phyloP scores from a whole-genome alignment of 2,329 filamentous ascomycete genomes.

The Xylaria sp. region DNA sequence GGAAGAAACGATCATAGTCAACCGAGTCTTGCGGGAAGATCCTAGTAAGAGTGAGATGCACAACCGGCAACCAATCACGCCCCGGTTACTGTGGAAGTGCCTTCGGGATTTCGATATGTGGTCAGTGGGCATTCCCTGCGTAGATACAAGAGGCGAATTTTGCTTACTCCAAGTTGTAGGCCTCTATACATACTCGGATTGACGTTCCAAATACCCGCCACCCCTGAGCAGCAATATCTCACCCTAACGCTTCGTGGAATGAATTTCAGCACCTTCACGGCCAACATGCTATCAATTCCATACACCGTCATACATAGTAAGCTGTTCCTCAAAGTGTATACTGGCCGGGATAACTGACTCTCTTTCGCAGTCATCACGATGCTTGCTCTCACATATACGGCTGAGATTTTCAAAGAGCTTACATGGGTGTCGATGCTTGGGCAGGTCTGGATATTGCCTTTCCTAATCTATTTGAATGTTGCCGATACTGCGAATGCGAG shows the following conservation, averaged over 20 bases:
- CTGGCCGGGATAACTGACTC: neutral
- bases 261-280: slow-evolving; percentile 53
- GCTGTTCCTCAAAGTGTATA: neutral
- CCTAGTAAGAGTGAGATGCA: slow-evolving; percentile 59
- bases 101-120: slow-evolving; percentile 59
- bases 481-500: slow-evolving; percentile 42
- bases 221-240: slow-evolving; percentile 49
- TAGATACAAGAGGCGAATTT: neutral
- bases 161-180: slow-evolving; percentile 23
- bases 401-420: slow-evolving; percentile 51
- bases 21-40: slow-evolving; percentile 56
- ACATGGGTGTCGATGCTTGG: slow-evolving; percentile 49
- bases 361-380: slow-evolving; percentile 37
- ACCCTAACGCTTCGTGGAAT: slow-evolving; percentile 53
- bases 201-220: slow-evolving; percentile 48
- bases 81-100: slow-evolving; percentile 48
- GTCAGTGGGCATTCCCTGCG: neutral
- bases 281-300: slow-evolving; percentile 57
- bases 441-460: slow-evolving; percentile 64
- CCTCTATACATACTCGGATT: slow-evolving; percentile 53
- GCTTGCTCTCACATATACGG: slow-evolving; percentile 41
- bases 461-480: slow-evolving; percentile 54
- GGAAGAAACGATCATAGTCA: slow-evolving; percentile 60
- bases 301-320: slow-evolving; percentile 39
- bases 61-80: slow-evolving; percentile 56